Evolutionary conservation across 2,329 filamentous ascomycete species (phyloP).

Genomic region (Dactylonectria estremocensis): DNA sequence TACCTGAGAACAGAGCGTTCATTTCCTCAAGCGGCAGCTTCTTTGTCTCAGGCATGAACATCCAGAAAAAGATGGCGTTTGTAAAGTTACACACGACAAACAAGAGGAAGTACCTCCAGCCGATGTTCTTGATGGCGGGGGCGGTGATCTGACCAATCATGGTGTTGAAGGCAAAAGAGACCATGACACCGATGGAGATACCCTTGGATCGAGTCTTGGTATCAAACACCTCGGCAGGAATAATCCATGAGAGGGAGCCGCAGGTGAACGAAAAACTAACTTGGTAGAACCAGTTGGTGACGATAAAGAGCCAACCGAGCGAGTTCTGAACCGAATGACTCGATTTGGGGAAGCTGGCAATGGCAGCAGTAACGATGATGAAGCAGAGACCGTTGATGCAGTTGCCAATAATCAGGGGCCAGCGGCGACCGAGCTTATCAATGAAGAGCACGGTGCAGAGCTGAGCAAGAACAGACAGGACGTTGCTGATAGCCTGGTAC

Average conservation of each 20-base stretch:
- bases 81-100: constrained; percentile 51
- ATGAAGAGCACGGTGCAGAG: constrained; percentile 77
- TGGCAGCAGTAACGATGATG: constrained; percentile 34
- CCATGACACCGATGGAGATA: constrained; percentile 81
- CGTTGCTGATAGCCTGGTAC: constrained; percentile 81
- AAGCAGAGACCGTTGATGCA: constrained; percentile 75
- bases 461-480: constrained; percentile 78
- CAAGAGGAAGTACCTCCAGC: constrained; percentile 60
- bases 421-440: constrained; percentile 78
- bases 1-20: constrained; percentile 69
- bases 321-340: constrained; percentile 7
- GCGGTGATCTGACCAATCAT: constrained; percentile 76
- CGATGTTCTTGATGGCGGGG: constrained; percentile 55
- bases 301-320: constrained; percentile 78
- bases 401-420: constrained; percentile 80
- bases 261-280: constrained; percentile 80
- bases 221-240: constrained; percentile 81
- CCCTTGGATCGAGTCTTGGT: constrained; percentile 81
- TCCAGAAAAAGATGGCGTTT: constrained; percentile 69
- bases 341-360: constrained; percentile 33
- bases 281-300: constrained; percentile 81
- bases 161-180: constrained; percentile 80
- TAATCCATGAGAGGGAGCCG: constrained; percentile 74
- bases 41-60: constrained; percentile 76
- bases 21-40: constrained; percentile 77